These are phyloP conservation scores for Smittium culicis DNA, from an alignment of 371 early-diverging fungal genomes.

Conservation along the genomic window DNA sequence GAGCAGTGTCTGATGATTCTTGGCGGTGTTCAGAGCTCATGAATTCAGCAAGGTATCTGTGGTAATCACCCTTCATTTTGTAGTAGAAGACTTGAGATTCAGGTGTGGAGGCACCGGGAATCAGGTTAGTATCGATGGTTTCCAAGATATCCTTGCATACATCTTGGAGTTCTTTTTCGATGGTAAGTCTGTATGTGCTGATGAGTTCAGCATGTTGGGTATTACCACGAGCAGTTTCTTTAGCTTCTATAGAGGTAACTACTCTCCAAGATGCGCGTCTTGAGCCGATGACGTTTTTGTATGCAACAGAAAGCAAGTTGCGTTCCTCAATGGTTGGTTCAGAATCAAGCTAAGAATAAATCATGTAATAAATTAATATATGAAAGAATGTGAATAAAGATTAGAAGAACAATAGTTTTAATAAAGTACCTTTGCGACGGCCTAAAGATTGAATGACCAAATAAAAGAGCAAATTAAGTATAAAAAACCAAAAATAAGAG, in stretches of 20 bases:
- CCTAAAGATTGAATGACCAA: no score
- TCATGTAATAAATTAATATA: no score
- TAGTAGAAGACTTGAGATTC: conserved; percentile 98
- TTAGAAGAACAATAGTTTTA: no score
- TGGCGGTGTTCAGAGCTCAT: conserved; percentile 71
- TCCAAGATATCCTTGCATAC: conserved; percentile 92
- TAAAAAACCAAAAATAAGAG: no score
- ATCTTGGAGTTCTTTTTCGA: conserved; percentile 86
- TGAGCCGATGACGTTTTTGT: conserved; percentile 98
- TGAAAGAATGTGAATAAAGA: no score
- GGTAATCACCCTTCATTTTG: conserved; percentile 99
- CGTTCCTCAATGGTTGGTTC: conserved; percentile 94
- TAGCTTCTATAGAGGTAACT: conserved; percentile 95
- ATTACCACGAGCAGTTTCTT: conserved; percentile 89
- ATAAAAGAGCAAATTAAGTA: no score
- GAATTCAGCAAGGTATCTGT: conserved; percentile 99
- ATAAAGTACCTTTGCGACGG: no score
- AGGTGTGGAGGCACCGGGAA: conserved; percentile 69
- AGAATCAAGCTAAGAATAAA: conserved; percentile 44
- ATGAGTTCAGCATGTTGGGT: conserved; percentile 73
- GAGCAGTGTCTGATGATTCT: conserved; percentile 73
- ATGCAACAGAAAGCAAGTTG: conserved; percentile 97
- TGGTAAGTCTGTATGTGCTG: conserved; percentile 76
- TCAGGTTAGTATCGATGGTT: conserved; percentile 79
- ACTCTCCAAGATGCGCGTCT: conserved; percentile 99